Evolutionary conservation across 2,329 filamentous ascomycete species (phyloP), one percentile per base, ranked within the genome.

Genomic region (Fusarium heterosporum): DNA sequence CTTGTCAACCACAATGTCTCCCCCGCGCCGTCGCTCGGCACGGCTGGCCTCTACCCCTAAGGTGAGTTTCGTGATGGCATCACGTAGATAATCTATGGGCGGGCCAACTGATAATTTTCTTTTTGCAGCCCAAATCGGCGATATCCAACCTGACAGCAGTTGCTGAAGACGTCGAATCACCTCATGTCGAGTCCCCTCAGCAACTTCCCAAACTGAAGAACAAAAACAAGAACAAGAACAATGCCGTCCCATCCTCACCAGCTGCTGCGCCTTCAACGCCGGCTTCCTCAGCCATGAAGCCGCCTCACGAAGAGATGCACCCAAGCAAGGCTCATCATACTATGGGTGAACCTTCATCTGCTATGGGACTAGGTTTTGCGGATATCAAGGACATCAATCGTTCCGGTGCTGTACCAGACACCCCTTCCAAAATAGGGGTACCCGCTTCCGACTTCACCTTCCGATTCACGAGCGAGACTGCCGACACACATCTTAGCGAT

Each of bases 251-350:
- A 60, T 78, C 80, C 19, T 80, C 79, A 58, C 74, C 72, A 42
- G 69, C 72, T 49, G 75, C 81, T 36, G 70, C 71, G 47, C 80
- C 80, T 6, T 74, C 73, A 28, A 90, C 91, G 2, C 93, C 93
- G 7, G 87, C 87, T 38, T 85, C 84, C 14, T 88, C 88, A 6
- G 85, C 88, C 8, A 81, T 90, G 69, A 90, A 91, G 80, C 91
- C 93, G 25, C 82, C 90, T 46, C 85, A 85, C 66, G 88, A 89
- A 61, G 93, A 97, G 77, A 97, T 97, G 94, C 94, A 97, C 76
- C 95, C 95, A 10, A 92, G 91, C 81, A 92, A 91, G 75, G 87
- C 88, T 56, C 93, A 96, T 57, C 85, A 87, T 67, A 94, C 91
- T 22, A 90, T 89, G 64, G 92, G 91, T 53, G 83, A 92, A 42